These are phyloP conservation scores for Ajuga chamaepitys DNA, from an alignment of 257 asterid species.

Conservation along the genomic window DNA sequence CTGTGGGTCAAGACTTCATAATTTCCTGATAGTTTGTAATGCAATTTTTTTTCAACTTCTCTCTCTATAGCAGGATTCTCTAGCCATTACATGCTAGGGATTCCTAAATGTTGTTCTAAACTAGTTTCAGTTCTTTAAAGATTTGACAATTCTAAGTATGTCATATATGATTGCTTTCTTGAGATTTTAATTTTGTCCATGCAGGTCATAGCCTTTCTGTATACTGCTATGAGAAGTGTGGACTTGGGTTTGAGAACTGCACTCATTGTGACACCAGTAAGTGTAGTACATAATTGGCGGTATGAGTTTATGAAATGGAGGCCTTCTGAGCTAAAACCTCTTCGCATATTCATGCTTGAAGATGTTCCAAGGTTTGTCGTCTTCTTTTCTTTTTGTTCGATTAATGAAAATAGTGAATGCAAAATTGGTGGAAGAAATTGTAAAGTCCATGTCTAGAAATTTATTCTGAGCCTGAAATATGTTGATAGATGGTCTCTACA, in stretches of 20 bases:
- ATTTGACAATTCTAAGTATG: neutral
- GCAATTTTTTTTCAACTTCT: neutral
- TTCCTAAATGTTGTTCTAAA: neutral
- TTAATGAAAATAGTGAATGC: neutral
- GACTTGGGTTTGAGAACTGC: slow-evolving; percentile 85
- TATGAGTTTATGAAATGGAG: slow-evolving; percentile 85
- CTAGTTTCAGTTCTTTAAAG: neutral
- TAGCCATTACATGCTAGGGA: neutral
- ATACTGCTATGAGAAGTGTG: slow-evolving; percentile 84
- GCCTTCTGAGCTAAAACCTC: slow-evolving; percentile 88
- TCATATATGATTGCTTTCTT: slow-evolving; percentile 10
- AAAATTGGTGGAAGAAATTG: neutral
- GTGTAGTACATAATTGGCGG: slow-evolving; percentile 96
- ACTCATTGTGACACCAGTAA: slow-evolving; percentile 88
- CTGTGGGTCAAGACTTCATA: neutral
- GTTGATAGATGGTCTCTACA: neutral
- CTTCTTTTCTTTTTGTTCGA: neutral
- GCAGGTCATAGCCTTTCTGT: slow-evolving; percentile 88
- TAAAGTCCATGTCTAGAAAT: neutral
- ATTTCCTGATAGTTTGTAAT: slow-evolving; percentile 5
- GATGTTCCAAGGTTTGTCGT: slow-evolving; percentile 78
- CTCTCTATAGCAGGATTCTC: neutral
- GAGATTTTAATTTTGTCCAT: slow-evolving; percentile 15
- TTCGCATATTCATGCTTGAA: slow-evolving; percentile 84
- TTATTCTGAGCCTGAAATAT: neutral